Conservation (phyloP, 2,329 filamentous ascomycete genomes). For the Blastomyces emzantsi region DNA sequence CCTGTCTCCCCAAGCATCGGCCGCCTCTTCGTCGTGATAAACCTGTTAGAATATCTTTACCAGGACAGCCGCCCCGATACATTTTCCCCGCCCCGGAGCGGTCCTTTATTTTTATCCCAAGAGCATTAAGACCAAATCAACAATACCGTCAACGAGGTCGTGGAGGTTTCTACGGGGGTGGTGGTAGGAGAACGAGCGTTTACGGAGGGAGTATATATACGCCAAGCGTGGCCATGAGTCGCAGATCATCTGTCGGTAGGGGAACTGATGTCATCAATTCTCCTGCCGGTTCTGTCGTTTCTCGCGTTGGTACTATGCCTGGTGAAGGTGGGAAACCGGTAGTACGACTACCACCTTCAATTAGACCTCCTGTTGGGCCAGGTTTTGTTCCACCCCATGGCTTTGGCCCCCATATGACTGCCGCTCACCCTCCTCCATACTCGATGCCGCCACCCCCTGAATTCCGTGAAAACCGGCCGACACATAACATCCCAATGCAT, state of each 20-base stretch:
- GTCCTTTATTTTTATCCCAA: slow-evolving; percentile 96
- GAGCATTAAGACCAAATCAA: slow-evolving; percentile 86
- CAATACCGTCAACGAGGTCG: slow-evolving; percentile 59
- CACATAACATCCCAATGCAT: slow-evolving; percentile 63
- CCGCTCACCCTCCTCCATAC: slow-evolving; percentile 38
- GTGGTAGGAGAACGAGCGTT: slow-evolving; percentile 69
- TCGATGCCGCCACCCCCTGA: slow-evolving; percentile 47
- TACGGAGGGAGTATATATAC: slow-evolving; percentile 75
- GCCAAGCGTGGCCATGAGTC: slow-evolving; percentile 78
- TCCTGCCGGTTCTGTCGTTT: slow-evolving; percentile 68
- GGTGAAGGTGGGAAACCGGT: slow-evolving; percentile 60
- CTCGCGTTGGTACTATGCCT: slow-evolving; percentile 51
- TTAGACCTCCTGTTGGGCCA: slow-evolving; percentile 24
- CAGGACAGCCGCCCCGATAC: slow-evolving; percentile 68
- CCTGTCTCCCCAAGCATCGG: slow-evolving; percentile 85
- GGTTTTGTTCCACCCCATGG: slow-evolving; percentile 17
- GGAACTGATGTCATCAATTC: slow-evolving; percentile 69
- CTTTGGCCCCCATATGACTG: not conserved
- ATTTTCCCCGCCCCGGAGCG: slow-evolving; percentile 84
- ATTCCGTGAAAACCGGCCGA: slow-evolving; percentile 52
- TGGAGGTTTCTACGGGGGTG: slow-evolving; percentile 56
- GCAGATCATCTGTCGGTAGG: slow-evolving; percentile 68
- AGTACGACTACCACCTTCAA: slow-evolving; percentile 68
- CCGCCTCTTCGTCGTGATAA: slow-evolving; percentile 93
- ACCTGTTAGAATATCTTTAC: slow-evolving; percentile 86